A percentile compares a stretch with the other conserved stretches of the same genome.
phyloP scores from a whole-genome alignment of 1,139 yeast genomes.

The Hanseniaspora uvarum region DNA sequence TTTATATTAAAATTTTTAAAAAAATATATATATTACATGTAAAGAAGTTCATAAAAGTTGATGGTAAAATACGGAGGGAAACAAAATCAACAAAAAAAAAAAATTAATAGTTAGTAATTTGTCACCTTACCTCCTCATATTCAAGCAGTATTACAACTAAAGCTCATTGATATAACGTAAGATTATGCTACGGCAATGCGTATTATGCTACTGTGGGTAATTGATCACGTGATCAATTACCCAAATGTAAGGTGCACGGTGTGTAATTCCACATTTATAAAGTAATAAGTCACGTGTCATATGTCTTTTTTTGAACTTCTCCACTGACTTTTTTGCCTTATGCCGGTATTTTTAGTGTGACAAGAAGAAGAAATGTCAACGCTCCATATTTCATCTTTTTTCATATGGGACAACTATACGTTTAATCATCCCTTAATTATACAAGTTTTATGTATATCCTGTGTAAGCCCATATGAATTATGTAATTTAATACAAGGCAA shows the following conservation, averaged over 20 bases:
- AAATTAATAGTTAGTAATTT: too few species aligned
- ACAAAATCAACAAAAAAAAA: too few species aligned
- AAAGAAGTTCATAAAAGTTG: too few species aligned
- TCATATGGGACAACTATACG: not conserved
- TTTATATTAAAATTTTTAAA: too few species aligned
- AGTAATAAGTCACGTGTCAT: constrained; percentile 1
- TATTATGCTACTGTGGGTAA: too few species aligned
- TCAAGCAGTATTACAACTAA: too few species aligned
- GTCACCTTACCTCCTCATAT: too few species aligned
- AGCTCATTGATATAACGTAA: too few species aligned
- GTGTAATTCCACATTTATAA: not conserved
- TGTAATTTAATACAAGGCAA: not conserved
- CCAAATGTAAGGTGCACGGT: not conserved
- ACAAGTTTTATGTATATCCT: not conserved
- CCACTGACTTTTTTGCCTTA: not conserved
- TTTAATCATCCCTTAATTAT: not conserved
- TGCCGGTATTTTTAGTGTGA: too few species aligned
- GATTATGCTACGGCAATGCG: too few species aligned
- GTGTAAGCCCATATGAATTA: not conserved
- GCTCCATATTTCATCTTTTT: not conserved
- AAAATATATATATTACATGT: too few species aligned
- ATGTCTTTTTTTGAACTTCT: not conserved
- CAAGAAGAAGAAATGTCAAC: not conserved
- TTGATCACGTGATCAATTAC: not conserved
- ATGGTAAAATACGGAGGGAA: too few species aligned